Base-by-base conservation (phyloP, 805 yeast genomes). In the Candida vartiovaarae region DNA sequence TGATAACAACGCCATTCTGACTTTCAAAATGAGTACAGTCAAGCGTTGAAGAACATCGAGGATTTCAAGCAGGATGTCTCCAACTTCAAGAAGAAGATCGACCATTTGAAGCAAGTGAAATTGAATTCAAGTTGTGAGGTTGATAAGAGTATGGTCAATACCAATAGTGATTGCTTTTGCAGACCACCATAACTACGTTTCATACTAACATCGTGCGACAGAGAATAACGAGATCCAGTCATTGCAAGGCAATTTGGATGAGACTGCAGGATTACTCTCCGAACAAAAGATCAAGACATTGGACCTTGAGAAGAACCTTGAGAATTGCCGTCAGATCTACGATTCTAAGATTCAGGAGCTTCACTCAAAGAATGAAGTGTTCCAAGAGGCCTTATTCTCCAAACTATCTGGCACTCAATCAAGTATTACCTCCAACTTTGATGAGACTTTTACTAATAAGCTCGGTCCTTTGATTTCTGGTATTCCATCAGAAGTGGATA, bases 231-330 rank as follows among this genome's bases (percentile, higher is more conserved):
- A 68, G 23, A 62, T 70, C 15, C 58, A 57, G 15, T 54, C 57
- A 27, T 49, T 70, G 31, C 65, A 61, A 44, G 46, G 60, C 32
- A 68, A 64, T 40, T 48, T 70, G 5, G 70, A 72, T 54, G 71
- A 71, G 43, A 59, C 67, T 25, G 64, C 75, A 8, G 75, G 76
- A 1, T 62, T 69, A 38, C 57, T 74, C 34, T 69, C 73, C 7
- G 78, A 72, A 43, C 76, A 73, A 48, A 72, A 69, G 42, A 57
- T 71, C 9, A 67, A 62, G 42, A 66, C 60, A 3, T 30, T 43
- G 3, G 54, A 56, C n/a, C 47, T 67, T n/a, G 53, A 52, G 27
- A 59, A 54, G 36, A 40, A 42, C 0, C 34, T 61, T 10, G 55
- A 51, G 7, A 42, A 41, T 1, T 41, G 50, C n/a, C 53, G 57